A percentile compares a stretch with the other conserved stretches of the same genome.
phyloP scores from a whole-genome alignment of 1,284 basidiomycete species.

The Cryptococcus sp. region DNA sequence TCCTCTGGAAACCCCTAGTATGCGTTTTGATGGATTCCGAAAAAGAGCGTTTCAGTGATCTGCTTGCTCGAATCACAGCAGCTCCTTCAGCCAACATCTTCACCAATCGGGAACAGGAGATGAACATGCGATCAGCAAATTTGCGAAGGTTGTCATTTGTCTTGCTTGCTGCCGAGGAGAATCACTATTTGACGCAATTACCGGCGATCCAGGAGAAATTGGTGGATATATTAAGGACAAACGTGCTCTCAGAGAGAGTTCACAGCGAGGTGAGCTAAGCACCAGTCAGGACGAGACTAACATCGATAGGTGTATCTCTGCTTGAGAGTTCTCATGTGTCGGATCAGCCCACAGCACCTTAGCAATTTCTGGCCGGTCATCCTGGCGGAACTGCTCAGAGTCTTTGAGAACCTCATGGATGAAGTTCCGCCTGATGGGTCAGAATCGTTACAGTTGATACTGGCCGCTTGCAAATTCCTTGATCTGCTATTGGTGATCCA shows the following conservation, averaged over 20 bases:
- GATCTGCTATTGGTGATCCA: constrained; percentile 87
- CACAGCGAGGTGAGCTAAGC: constrained; percentile 69
- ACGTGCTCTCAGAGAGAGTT: constrained; percentile 73
- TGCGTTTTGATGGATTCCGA: constrained; percentile 78
- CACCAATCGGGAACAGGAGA: constrained; percentile 90
- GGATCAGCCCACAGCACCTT: constrained; percentile 86
- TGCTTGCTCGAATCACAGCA: constrained; percentile 81
- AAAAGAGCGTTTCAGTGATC: constrained; percentile 76
- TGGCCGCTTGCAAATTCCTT: constrained; percentile 88
- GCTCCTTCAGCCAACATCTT: constrained; percentile 93
- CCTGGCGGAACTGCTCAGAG: constrained; percentile 79
- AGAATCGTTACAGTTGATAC: constrained; percentile 73
- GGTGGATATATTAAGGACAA: constrained; percentile 79
- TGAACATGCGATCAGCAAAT: constrained; percentile 79
- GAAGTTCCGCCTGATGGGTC: constrained; percentile 61
- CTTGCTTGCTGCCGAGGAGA: constrained; percentile 77
- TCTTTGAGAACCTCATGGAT: constrained; percentile 52
- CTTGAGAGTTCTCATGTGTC: constrained; percentile 82
- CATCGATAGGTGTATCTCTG: constrained; percentile 66
- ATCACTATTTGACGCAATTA: constrained; percentile 82
- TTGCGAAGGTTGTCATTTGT: constrained; percentile 82
- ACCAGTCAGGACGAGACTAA: not conserved
- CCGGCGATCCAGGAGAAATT: constrained; percentile 94
- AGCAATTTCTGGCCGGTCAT: constrained; percentile 97
- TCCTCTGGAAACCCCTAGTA: constrained; percentile 72